These are phyloP conservation scores for Sphaerulina vaccinii DNA, from an alignment of 2,329 filamentous ascomycete species.

Conservation along the genomic window DNA sequence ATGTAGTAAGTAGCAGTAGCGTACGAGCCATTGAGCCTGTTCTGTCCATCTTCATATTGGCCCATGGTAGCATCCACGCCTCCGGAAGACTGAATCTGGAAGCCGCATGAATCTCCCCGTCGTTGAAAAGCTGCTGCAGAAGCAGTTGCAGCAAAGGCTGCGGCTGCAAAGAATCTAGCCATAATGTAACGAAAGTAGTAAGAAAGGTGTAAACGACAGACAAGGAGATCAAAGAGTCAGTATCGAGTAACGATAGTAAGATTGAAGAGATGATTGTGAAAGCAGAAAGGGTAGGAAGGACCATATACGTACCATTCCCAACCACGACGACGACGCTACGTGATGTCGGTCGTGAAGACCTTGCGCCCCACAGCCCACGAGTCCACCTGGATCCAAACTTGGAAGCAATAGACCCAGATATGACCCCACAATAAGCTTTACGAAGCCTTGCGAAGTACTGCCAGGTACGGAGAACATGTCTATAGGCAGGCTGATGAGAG, in stretches of 20 bases:
- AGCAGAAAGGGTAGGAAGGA: neutral
- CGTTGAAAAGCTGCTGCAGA: constrained; percentile 22
- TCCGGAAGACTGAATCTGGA: constrained; percentile 26
- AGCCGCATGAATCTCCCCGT: constrained; percentile 22
- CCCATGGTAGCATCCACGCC: constrained; percentile 24
- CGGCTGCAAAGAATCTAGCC: constrained; percentile 18
- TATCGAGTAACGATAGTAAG: constrained; percentile 1
- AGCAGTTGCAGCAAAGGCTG: constrained; percentile 21
- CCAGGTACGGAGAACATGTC: neutral
- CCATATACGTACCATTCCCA: constrained; percentile 7
- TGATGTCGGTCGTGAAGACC: neutral
- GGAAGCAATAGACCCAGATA: too few relatives aligned
- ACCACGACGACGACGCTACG: too few relatives aligned
- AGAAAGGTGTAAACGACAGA: constrained; percentile 16
- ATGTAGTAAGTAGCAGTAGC: constrained; percentile 21
- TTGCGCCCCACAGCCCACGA: neutral
- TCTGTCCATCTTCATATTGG: constrained; percentile 26
- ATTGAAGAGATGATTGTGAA: neutral
- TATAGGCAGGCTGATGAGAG: neutral
- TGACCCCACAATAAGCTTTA: constrained; percentile 10
- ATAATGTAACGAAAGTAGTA: constrained; percentile 16
- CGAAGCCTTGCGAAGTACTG: neutral
- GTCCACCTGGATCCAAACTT: neutral
- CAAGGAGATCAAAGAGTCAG: constrained; percentile 3
- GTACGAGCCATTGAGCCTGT: constrained; percentile 22